Evolutionary conservation across 2,329 filamentous ascomycete genomes (phyloP).

Genomic region (Penicillium sp.): DNA sequence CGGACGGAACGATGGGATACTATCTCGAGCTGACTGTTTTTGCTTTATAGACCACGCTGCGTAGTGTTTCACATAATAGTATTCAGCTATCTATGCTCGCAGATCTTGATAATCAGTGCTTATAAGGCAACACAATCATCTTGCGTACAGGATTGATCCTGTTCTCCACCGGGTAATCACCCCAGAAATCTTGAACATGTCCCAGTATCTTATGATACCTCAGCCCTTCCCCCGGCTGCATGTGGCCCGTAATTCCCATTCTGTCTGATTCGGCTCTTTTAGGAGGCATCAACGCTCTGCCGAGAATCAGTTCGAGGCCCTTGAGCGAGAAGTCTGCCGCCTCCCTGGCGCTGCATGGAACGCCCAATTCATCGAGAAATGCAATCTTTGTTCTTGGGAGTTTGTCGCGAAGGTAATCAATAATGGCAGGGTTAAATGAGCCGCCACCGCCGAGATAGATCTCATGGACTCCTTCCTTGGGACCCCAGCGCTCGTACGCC

Average conservation of each 20-base stretch:
- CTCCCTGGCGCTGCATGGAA: not conserved
- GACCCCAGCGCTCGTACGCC: slow-evolving; percentile 51
- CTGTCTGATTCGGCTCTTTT: not conserved
- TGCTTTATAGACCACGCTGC: not conserved
- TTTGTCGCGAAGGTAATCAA: slow-evolving; percentile 43
- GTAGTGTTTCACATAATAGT: not conserved
- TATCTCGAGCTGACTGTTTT: not conserved
- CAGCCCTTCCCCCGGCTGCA: not conserved
- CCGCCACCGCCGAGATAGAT: slow-evolving; percentile 64
- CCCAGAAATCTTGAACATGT: not conserved
- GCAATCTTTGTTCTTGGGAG: not conserved
- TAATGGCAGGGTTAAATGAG: slow-evolving; percentile 59
- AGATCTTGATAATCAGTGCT: not conserved
- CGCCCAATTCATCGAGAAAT: not conserved
- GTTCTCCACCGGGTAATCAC: not conserved
- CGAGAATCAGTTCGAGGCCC: not conserved
- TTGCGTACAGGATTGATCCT: not conserved
- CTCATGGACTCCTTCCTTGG: slow-evolving; percentile 50
- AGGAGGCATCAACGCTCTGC: not conserved
- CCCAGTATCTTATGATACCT: not conserved
- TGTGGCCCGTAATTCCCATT: not conserved
- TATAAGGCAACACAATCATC: not conserved
- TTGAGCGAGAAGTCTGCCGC: not conserved
- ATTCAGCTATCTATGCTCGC: not conserved
- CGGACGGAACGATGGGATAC: not conserved